A percentile compares a stretch with the other conserved stretches of the same genome.
phyloP scores from a whole-genome alignment of 2,329 filamentous ascomycete species.

The Phaeosphaeriaceae sp. region DNA sequence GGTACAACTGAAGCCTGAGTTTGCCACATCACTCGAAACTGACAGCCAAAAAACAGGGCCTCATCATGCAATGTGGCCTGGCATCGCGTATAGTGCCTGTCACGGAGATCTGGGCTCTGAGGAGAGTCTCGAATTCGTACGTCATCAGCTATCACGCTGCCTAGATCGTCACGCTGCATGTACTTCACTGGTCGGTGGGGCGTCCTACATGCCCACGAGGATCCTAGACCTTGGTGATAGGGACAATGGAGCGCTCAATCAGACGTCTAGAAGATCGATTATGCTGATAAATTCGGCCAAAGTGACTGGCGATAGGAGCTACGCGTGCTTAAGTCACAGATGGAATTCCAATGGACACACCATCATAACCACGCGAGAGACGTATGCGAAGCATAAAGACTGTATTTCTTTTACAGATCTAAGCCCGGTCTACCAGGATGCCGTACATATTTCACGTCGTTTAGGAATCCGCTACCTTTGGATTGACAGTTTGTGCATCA shows the following conservation, averaged over 20 bases:
- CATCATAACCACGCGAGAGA: neutral
- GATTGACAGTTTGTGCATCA: slow-evolving; percentile 15
- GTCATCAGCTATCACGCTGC: neutral
- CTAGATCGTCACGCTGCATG: neutral
- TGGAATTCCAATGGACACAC: slow-evolving; percentile 4
- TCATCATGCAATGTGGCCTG: neutral
- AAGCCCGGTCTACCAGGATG: slow-evolving; percentile 1
- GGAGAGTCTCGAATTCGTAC: neutral
- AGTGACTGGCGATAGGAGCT: slow-evolving; percentile 1
- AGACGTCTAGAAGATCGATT: no score
- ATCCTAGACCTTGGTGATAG: slow-evolving; percentile 7
- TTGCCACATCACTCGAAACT: no score
- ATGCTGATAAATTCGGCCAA: no score
- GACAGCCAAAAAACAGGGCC: neutral
- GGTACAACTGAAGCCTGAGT: no score
- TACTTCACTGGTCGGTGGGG: no score
- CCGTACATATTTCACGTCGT: slow-evolving; percentile 1
- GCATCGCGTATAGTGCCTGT: neutral
- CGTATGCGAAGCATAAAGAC: neutral
- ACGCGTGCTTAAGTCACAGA: slow-evolving; percentile 7
- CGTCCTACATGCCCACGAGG: slow-evolving; percentile 4
- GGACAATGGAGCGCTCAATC: no score
- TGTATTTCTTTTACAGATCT: slow-evolving; percentile 2
- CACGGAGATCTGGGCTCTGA: neutral
- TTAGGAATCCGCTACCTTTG: slow-evolving; percentile 10